Conservation (phyloP, 2,329 filamentous ascomycete species). For the Fusarium bulbicola region DNA sequence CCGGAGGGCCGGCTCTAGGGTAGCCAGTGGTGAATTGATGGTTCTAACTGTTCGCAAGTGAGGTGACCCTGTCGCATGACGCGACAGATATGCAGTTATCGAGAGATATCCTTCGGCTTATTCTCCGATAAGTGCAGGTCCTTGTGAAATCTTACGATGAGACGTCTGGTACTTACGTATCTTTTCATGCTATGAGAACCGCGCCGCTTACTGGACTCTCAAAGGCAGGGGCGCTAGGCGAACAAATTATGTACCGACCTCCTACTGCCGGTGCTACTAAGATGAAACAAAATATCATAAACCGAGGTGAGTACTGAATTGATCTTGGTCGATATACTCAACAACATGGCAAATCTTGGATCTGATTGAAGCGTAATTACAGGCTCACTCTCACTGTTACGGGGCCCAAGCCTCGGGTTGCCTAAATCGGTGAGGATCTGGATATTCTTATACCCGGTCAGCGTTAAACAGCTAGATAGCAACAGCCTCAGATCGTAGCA, state of each 20-base stretch:
- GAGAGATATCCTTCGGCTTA: background rate
- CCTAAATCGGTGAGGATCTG: background rate
- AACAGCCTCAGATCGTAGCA: too few species aligned
- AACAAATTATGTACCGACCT: background rate
- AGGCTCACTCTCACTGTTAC: background rate
- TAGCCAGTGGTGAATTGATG: background rate
- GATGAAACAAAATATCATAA: rapidly evolving
- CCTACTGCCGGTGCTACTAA: background rate
- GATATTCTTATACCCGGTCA: conserved; percentile 11
- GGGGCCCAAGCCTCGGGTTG: conserved; percentile 21
- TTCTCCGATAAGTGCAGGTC: background rate
- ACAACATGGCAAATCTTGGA: background rate
- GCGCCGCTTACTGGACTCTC: rapidly evolving
- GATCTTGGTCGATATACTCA: background rate
- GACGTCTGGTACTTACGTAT: background rate
- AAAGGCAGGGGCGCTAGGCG: background rate
- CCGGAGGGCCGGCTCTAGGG: background rate
- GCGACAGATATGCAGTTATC: background rate
- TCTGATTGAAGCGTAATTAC: background rate
- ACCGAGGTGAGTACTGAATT: background rate
- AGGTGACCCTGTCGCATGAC: background rate
- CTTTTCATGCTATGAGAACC: background rate
- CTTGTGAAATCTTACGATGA: background rate
- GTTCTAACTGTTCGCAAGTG: background rate
- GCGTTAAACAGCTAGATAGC: rapidly evolving